A percentile compares a stretch with the other conserved stretches of the same genome.
phyloP scores from a whole-genome alignment of 352 stramenopile genomes.

The Globisporangium spinosum region DNA sequence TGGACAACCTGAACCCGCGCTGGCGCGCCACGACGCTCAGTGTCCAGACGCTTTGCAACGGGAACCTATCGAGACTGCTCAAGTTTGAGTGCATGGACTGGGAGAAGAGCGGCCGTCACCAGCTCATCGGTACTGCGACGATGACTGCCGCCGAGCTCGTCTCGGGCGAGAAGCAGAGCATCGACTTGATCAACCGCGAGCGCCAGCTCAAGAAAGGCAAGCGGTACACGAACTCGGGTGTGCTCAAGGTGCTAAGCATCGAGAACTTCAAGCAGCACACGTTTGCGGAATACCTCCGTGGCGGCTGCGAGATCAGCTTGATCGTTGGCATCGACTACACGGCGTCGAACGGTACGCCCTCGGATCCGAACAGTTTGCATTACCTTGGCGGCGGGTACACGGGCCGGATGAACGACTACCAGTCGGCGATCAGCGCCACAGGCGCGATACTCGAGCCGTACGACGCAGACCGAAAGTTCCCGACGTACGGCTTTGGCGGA shows the following conservation, averaged over 20 bases:
- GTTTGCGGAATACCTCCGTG: conserved; percentile 68
- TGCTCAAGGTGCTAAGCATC: conserved; percentile 49
- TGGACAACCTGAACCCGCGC: conserved; percentile 64
- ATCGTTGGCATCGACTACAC: conserved; percentile 84
- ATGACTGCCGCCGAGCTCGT: conserved; percentile 58
- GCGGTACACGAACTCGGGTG: conserved; percentile 69
- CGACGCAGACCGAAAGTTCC: conserved; percentile 71
- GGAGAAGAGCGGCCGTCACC: conserved; percentile 64
- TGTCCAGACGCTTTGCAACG: conserved; percentile 70
- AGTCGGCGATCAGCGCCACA: conserved; percentile 63
- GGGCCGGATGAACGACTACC: conserved; percentile 76
- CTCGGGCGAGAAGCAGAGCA: conserved; percentile 39
- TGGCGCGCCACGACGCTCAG: conserved; percentile 55
- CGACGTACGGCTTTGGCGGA: conserved; percentile 79
- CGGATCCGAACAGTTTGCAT: conserved; percentile 51
- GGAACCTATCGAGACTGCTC: conserved; percentile 43
- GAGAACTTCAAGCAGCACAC: conserved; percentile 66
- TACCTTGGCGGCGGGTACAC: conserved; percentile 49
- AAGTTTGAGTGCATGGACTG: conserved; percentile 81
- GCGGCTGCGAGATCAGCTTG: conserved; percentile 69
- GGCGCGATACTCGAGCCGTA: conserved; percentile 73
- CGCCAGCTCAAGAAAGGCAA: conserved; percentile 68
- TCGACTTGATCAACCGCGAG: conserved; percentile 66
- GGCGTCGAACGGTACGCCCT: conserved; percentile 52
- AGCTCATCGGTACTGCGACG: conserved; percentile 58